Conservation (phyloP, 108 stramenopile genomes). For the Cylindrotheca closterium region DNA sequence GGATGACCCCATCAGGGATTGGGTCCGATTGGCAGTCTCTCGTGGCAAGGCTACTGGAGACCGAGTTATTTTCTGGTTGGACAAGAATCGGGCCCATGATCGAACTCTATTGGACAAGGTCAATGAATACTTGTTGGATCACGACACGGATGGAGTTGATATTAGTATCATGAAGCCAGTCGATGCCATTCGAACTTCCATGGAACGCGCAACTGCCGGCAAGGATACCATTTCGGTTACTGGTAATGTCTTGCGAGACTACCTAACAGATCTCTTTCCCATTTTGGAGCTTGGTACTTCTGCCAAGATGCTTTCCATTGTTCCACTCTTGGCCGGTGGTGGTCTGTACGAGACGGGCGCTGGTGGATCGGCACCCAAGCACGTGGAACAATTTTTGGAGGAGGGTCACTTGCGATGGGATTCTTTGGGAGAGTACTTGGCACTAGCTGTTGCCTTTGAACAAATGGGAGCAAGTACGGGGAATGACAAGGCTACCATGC, state of each 20-base stretch:
- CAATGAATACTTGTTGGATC: slow-evolving; percentile 79
- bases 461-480: slow-evolving; percentile 54
- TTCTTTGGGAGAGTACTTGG: slow-evolving; percentile 78
- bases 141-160: slow-evolving; percentile 84
- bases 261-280: slow-evolving; percentile 91
- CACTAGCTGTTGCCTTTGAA: slow-evolving; percentile 80
- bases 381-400: slow-evolving; percentile 90
- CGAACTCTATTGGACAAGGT: slow-evolving; percentile 82
- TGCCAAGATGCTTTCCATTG: slow-evolving; percentile 96
- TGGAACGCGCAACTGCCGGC: slow-evolving; percentile 87
- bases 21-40: slow-evolving; percentile 87
- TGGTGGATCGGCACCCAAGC: slow-evolving; percentile 93
- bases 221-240: slow-evolving; percentile 92
- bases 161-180: slow-evolving; percentile 90
- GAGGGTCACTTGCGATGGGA: slow-evolving; percentile 95
- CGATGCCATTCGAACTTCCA: slow-evolving; percentile 79
- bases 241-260: slow-evolving; percentile 94
- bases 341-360: slow-evolving; percentile 95
- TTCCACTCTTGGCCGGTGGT: slow-evolving; percentile 89
- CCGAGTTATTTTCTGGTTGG: slow-evolving; percentile 91
- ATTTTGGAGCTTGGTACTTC: slow-evolving; percentile 92
- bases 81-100: slow-evolving; percentile 90
- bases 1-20: slow-evolving; percentile 90
- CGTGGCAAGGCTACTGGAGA: slow-evolving; percentile 79
- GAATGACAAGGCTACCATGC: slow-evolving; percentile 70